Evolutionary conservation across 257 asterid species (phyloP).

Genomic region (Solanum appendiculatum): DNA sequence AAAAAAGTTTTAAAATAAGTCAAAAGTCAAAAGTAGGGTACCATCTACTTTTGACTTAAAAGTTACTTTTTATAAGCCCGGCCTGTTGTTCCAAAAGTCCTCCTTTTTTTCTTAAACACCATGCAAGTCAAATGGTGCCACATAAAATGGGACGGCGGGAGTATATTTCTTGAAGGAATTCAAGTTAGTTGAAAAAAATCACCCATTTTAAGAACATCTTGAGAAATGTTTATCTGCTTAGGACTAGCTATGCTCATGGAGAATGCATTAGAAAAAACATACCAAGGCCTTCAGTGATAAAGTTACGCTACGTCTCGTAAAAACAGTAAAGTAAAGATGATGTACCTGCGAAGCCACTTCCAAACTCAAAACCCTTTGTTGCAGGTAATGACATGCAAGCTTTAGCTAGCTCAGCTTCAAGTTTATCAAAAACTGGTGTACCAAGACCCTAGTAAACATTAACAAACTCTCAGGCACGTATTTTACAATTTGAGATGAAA

Average conservation of each 20-base stretch:
- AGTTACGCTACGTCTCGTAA: neutral
- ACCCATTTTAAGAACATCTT: neutral
- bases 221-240: neutral
- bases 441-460: conserved; percentile 71
- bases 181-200: neutral
- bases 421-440: conserved; percentile 95
- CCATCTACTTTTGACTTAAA: too few relatives aligned
- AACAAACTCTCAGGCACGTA: conserved; percentile 8
- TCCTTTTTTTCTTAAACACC: too few relatives aligned
- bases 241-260: neutral
- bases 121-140: too few relatives aligned
- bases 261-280: neutral
- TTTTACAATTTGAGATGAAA: neutral
- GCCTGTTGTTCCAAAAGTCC: too few relatives aligned
- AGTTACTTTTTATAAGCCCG: too few relatives aligned
- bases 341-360: conserved; percentile 91
- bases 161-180: neutral
- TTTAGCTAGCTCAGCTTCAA: conserved; percentile 96
- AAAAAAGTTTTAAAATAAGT: too few relatives aligned
- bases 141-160: too few relatives aligned
- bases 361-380: conserved; percentile 94
- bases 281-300: neutral
- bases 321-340: neutral
- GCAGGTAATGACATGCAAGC: conserved; percentile 93
- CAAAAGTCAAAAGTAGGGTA: too few relatives aligned